A percentile compares a stretch with the other conserved stretches of the same genome.
phyloP scores from a whole-genome alignment of 2,329 filamentous ascomycete genomes.

The Cercospora janseana region DNA sequence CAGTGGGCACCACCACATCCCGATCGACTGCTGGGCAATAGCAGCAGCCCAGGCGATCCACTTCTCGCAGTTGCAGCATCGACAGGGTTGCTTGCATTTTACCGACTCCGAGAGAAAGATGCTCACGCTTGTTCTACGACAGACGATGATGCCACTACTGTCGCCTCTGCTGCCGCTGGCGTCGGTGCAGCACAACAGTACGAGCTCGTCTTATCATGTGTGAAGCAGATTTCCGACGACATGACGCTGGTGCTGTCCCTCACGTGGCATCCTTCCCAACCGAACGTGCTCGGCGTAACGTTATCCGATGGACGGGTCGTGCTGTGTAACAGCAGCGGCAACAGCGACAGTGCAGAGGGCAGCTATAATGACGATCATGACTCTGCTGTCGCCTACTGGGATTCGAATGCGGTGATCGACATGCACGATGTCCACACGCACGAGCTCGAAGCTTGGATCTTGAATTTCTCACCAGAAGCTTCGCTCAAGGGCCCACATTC shows the following conservation, averaged over 20 bases:
- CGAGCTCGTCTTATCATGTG: slow-evolving; percentile 35
- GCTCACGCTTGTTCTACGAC: too few species aligned
- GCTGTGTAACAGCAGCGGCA: slow-evolving; percentile 29
- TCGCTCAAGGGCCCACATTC: too few species aligned
- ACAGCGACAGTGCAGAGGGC: not conserved
- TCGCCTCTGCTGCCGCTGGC: not conserved
- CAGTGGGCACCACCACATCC: slow-evolving; percentile 69
- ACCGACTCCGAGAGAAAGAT: slow-evolving; percentile 46
- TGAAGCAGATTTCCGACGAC: slow-evolving; percentile 52
- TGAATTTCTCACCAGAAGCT: slow-evolving; percentile 55
- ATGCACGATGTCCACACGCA: slow-evolving; percentile 40
- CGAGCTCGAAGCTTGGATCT: slow-evolving; percentile 70
- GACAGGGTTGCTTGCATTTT: slow-evolving; percentile 67
- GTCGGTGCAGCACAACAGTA: slow-evolving; percentile 29
- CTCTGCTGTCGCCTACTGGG: slow-evolving; percentile 18
- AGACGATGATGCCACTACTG: not conserved
- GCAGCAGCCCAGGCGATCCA: not conserved
- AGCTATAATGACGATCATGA: not conserved
- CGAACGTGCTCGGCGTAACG: slow-evolving; percentile 64
- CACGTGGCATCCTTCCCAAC: slow-evolving; percentile 63
- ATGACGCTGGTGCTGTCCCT: slow-evolving; percentile 68
- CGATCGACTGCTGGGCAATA: slow-evolving; percentile 24
- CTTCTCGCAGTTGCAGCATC: slow-evolving; percentile 75
- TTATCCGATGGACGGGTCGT: slow-evolving; percentile 65
- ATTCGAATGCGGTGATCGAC: slow-evolving; percentile 41